Percentiles rank a stretch among this genome's conserved stretches.
These are phyloP conservation scores for Trichoderma virens DNA, from an alignment of 495 filamentous ascomycete genomes.

Conservation along the genomic window DNA sequence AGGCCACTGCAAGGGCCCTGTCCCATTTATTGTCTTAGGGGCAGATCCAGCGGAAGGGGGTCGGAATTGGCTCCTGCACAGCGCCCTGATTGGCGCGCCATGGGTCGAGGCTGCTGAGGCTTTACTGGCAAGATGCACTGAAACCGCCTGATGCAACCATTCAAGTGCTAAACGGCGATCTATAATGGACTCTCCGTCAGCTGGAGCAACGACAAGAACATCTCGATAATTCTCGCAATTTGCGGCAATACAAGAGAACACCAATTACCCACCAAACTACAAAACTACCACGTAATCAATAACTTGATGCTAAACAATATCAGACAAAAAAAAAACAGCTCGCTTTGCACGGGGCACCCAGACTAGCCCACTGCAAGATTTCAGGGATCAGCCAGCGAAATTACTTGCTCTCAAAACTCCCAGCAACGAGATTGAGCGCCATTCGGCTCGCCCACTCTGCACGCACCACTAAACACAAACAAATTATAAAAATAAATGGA, in stretches of 20 bases:
- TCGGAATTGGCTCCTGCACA: not conserved
- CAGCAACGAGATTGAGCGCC: not conserved
- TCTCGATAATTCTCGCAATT: too few species aligned
- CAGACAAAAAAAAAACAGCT: too few species aligned
- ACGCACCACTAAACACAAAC: not conserved
- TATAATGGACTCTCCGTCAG: too few species aligned
- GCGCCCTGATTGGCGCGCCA: not conserved
- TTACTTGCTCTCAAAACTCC: not conserved
- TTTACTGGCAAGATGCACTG: not conserved
- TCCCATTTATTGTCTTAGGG: too few species aligned
- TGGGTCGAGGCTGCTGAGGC: not conserved
- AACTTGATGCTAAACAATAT: too few species aligned
- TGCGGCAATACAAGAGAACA: too few species aligned
- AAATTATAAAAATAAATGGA: not conserved
- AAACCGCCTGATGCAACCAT: not conserved
- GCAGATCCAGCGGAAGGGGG: conserved; percentile 3
- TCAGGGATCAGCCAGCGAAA: not conserved
- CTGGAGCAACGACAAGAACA: too few species aligned
- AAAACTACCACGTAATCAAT: too few species aligned
- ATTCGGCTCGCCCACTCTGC: not conserved
- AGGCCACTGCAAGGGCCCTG: too few species aligned
- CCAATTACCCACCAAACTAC: not conserved
- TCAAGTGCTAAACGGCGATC: too few species aligned
- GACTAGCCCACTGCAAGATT: not conserved
- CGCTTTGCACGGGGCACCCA: not conserved